Evolutionary conservation across 148 eudicot species (phyloP).

Genomic region (Vaccinium myrtillus): DNA sequence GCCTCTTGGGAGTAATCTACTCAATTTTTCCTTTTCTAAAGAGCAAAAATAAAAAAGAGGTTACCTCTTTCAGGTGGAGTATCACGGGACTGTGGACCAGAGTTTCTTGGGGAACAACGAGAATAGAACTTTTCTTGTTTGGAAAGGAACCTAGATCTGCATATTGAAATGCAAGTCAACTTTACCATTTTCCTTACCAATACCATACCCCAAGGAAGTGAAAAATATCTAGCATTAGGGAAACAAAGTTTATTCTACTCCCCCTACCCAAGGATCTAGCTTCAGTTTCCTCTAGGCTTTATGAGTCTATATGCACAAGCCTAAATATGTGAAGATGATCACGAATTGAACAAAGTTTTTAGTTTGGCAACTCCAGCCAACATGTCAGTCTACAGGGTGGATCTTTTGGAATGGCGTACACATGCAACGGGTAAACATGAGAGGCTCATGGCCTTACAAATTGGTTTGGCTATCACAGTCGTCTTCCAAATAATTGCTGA

Average conservation of each 20-base stretch:
- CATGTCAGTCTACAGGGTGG: no score
- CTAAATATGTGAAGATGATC: not conserved
- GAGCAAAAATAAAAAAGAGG: not conserved
- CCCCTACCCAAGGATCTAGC: not conserved
- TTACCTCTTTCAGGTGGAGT: conserved; percentile 96
- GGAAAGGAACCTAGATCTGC: conserved; percentile 59
- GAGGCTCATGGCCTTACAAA: no score
- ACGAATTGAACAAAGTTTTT: not conserved
- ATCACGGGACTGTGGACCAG: conserved; percentile 93
- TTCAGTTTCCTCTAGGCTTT: not conserved
- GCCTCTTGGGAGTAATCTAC: conserved; percentile 1
- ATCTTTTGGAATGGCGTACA: no score
- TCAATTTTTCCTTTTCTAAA: not conserved
- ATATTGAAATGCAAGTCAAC: conserved; percentile 8
- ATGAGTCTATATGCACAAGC: no score
- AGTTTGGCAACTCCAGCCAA: no score
- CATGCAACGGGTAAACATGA: no score
- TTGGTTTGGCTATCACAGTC: no score
- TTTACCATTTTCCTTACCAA: not conserved
- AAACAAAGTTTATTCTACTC: not conserved
- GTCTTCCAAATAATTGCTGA: no score
- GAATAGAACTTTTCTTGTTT: conserved; percentile 57
- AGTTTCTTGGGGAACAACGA: conserved; percentile 69
- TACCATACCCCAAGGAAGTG: not conserved
- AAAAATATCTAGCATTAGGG: not conserved